Evolutionary conservation across 306 rosid genomes (phyloP).

Genomic region (Inga laurina): DNA sequence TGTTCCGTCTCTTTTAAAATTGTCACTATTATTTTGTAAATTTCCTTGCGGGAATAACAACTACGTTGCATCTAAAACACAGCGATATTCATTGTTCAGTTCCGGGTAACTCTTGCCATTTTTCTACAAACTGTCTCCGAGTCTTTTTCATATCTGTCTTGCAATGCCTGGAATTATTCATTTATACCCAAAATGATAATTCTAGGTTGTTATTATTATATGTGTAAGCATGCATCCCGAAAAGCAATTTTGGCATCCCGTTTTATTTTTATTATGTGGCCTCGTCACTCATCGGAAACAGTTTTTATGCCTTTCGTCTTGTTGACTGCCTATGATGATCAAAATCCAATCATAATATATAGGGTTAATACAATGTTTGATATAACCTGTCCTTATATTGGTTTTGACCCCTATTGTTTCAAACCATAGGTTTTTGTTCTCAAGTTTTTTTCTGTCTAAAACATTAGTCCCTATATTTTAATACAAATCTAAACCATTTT

Average conservation of each 20-base stretch:
- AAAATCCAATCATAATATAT: constrained; percentile 7
- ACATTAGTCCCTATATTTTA: too few species aligned
- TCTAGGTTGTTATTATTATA: neutral
- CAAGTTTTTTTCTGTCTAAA: too few species aligned
- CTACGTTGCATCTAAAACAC: neutral
- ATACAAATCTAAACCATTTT: too few species aligned
- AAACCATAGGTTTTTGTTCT: too few species aligned
- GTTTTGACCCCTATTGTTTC: too few species aligned
- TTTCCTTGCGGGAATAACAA: neutral
- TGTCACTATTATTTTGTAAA: constrained; percentile 11
- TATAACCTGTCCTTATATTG: too few species aligned
- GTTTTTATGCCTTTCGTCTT: constrained; percentile 1
- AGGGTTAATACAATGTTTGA: neutral
- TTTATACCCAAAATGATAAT: constrained; percentile 18
- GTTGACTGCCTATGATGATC: constrained; percentile 3
- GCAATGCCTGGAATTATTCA: neutral
- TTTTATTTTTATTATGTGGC: constrained; percentile 22
- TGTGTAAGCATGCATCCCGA: neutral
- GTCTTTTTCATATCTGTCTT: constrained; percentile 4
- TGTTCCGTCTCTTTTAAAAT: neutral
- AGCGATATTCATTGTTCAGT: constrained; percentile 22
- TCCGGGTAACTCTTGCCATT: constrained; percentile 23
- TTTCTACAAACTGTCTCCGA: neutral
- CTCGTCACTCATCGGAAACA: neutral
- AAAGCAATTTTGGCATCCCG: neutral